A percentile compares a stretch with the other conserved stretches of the same genome.
These are phyloP conservation scores for Pseudogymnoascus sp. DNA, from an alignment of 2,329 filamentous ascomycete species.

Conservation along the genomic window DNA sequence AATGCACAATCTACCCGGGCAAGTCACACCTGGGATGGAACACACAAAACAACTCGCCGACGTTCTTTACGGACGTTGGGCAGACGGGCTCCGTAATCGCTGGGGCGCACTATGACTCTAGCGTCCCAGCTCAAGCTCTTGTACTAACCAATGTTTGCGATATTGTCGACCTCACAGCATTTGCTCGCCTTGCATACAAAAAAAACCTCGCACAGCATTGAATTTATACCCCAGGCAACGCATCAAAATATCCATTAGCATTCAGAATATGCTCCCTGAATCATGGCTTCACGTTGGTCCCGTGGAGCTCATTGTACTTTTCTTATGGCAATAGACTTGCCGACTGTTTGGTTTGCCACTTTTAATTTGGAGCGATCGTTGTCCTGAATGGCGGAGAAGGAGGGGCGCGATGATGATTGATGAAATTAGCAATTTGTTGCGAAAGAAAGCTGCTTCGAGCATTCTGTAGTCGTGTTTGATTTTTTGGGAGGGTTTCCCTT, in stretches of 20 bases:
- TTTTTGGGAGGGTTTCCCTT: not conserved
- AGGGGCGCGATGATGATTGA: not conserved
- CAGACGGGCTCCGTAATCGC: constrained; percentile 67
- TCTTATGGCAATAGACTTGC: constrained; percentile 8
- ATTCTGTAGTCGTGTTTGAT: not conserved
- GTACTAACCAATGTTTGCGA: constrained; percentile 6
- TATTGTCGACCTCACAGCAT: not conserved
- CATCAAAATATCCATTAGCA: not conserved
- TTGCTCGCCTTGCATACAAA: constrained; percentile 5
- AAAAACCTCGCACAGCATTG: not conserved
- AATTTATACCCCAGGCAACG: constrained; percentile 5
- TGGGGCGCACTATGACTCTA: constrained; percentile 42
- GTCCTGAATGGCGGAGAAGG: not conserved
- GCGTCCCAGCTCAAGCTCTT: not conserved
- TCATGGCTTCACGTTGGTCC: not conserved
- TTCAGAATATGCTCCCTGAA: not conserved
- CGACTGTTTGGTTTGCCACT: constrained; percentile 1
- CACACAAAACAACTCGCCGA: constrained; percentile 84
- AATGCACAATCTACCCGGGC: constrained; percentile 45
- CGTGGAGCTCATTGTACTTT: constrained; percentile 1
- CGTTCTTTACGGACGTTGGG: constrained; percentile 85
- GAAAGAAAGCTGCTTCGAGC: constrained; percentile 5
- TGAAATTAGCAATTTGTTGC: not conserved
- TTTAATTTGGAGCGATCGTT: constrained; percentile 6
- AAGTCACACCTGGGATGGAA: constrained; percentile 69